A percentile compares a stretch with the other conserved stretches of the same genome.
phyloP scores from a whole-genome alignment of 2,329 filamentous ascomycete species.

The Aspergillus sp. region DNA sequence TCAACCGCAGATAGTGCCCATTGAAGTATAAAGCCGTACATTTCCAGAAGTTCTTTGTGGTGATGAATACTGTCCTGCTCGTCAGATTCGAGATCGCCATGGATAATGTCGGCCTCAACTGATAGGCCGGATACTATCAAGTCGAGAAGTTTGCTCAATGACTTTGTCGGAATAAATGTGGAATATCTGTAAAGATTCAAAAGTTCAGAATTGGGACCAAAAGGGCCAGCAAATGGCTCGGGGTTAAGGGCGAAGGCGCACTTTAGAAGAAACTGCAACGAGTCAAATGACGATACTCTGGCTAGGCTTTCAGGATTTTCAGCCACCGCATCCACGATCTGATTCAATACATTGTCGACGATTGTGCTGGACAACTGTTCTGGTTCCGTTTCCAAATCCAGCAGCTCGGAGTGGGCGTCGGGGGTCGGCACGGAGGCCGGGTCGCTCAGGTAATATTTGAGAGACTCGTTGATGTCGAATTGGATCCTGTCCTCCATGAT shows the following conservation, averaged over 20 bases:
- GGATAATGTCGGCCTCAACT: slow-evolving; percentile 79
- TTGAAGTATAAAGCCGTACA: slow-evolving; percentile 90
- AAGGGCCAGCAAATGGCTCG: slow-evolving; percentile 28
- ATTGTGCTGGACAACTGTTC: slow-evolving; percentile 75
- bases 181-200: slow-evolving; percentile 73
- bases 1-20: slow-evolving; percentile 97
- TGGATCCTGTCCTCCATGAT: slow-evolving; percentile 67
- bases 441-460: slow-evolving; percentile 96
- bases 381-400: slow-evolving; percentile 90
- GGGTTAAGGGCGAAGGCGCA: slow-evolving; percentile 64
- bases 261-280: slow-evolving; percentile 94
- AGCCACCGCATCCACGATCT: slow-evolving; percentile 87
- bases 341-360: slow-evolving; percentile 83
- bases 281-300: slow-evolving; percentile 79
- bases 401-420: slow-evolving; percentile 77
- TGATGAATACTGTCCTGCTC: slow-evolving; percentile 83
- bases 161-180: slow-evolving; percentile 73
- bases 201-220: slow-evolving; percentile 61
- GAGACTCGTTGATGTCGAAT: slow-evolving; percentile 95
- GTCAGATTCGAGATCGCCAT: slow-evolving; percentile 85
- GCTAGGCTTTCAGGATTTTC: slow-evolving; percentile 88
- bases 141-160: slow-evolving; percentile 90
- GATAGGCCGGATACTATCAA: slow-evolving; percentile 82
- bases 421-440: slow-evolving; percentile 78
- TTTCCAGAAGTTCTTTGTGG: slow-evolving; percentile 88